These are phyloP conservation scores for Cylindrodendrum hubeiense DNA, from an alignment of 2,329 filamentous ascomycete genomes.

Conservation along the genomic window DNA sequence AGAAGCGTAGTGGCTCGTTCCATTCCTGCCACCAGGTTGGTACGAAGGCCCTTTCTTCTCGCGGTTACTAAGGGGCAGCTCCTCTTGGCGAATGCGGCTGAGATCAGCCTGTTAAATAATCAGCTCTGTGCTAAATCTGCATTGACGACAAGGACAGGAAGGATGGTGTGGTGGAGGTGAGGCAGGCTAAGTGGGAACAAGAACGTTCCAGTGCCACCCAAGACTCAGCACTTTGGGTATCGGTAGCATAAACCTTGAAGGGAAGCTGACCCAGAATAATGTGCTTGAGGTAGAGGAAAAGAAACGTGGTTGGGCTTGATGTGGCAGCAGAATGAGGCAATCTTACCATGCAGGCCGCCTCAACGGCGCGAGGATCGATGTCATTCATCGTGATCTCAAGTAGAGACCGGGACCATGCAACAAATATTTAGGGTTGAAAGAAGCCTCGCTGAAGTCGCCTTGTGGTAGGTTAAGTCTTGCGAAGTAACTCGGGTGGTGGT, in stretches of 20 bases:
- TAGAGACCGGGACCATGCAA: background rate
- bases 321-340: background rate
- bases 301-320: background rate
- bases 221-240: background rate
- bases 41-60: conserved; percentile 25
- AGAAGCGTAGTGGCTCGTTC: conserved; percentile 9
- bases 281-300: background rate
- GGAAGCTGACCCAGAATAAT: background rate
- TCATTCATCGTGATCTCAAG: conserved; percentile 31
- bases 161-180: background rate
- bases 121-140: background rate
- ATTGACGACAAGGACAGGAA: background rate
- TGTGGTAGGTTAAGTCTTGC: background rate
- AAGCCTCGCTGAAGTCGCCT: background rate
- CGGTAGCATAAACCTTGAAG: background rate
- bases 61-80: conserved; percentile 35
- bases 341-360: conserved; percentile 37
- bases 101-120: conserved; percentile 36
- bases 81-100: conserved; percentile 38
- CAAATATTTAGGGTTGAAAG: too few relatives aligned
- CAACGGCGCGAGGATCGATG: conserved; percentile 12
- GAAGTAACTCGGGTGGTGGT: background rate
- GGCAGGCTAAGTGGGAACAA: background rate
- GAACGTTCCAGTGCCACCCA: background rate
- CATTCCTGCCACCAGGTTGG: conserved; percentile 26